Conservation (phyloP, 768 basidiomycete genomes). For the Rhodotorula diobovata region DNA sequence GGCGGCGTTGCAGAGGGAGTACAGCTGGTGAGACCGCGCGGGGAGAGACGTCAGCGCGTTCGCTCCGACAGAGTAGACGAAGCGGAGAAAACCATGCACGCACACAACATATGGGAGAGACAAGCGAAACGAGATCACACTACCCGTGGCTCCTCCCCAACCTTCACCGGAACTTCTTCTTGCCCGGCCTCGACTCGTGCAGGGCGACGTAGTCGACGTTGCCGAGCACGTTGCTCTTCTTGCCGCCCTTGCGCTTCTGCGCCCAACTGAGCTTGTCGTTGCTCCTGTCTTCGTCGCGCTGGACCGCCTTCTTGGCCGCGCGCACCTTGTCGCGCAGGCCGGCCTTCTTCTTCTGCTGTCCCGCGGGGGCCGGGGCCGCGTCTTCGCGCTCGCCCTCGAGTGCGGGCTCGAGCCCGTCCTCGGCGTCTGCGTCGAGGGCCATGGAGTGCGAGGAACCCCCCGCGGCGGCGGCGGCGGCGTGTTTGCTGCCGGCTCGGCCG, state of each 20-base stretch:
- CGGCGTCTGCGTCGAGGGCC: not conserved
- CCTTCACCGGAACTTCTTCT: conserved; percentile 19
- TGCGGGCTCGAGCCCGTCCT: not conserved
- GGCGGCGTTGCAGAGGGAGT: not conserved
- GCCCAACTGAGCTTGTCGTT: conserved; percentile 9
- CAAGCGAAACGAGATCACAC: not conserved
- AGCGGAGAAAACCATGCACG: not conserved
- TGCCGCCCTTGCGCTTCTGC: not conserved
- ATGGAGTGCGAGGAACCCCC: not conserved
- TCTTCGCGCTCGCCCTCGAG: not conserved
- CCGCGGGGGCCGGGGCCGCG: not conserved
- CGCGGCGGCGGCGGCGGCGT: too few species aligned
- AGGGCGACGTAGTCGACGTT: conserved; percentile 27
- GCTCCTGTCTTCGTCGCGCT: not conserved
- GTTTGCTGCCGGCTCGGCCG: conserved; percentile 1
- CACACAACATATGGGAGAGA: not conserved
- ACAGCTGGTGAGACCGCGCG: not conserved
- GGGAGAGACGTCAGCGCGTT: not conserved
- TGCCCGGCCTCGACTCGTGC: conserved; percentile 22
- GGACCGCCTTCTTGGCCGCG: conserved; percentile 1
- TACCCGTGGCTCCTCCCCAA: too few species aligned
- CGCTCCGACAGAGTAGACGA: too few species aligned
- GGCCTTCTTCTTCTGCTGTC: conserved; percentile 4
- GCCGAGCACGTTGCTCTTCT: conserved; percentile 6
- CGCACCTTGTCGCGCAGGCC: conserved; percentile 21